Conservation (phyloP, 768 basidiomycete species). For the Trametes maxima region DNA sequence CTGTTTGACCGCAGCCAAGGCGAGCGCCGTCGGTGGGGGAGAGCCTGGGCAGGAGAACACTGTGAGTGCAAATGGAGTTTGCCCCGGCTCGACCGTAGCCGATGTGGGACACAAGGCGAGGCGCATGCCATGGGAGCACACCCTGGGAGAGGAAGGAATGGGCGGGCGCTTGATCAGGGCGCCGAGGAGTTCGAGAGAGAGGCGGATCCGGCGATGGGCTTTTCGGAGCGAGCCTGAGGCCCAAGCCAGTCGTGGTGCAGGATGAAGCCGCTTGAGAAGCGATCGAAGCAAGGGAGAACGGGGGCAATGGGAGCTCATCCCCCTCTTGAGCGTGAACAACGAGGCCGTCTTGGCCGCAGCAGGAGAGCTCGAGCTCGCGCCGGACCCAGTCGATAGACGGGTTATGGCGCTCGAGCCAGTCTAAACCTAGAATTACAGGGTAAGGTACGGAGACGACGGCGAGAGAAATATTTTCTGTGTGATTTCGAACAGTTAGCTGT, state of each 20-base stretch:
- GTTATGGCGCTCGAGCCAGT: slow-evolving; percentile 42
- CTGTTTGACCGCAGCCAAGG: slow-evolving; percentile 2
- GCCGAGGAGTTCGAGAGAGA: too few relatives aligned
- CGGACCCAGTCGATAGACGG: slow-evolving; percentile 38
- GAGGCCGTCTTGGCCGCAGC: slow-evolving; percentile 13
- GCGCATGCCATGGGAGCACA: too few relatives aligned
- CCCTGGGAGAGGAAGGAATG: too few relatives aligned
- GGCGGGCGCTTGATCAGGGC: too few relatives aligned
- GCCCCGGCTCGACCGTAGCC: too few relatives aligned
- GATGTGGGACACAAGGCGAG: too few relatives aligned
- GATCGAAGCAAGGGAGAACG: not conserved
- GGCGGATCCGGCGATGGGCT: too few relatives aligned
- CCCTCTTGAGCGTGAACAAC: not conserved
- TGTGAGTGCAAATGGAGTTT: too few relatives aligned
- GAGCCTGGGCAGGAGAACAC: slow-evolving; percentile 1
- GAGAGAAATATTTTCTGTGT: slow-evolving; percentile 33
- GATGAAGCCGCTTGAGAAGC: too few relatives aligned
- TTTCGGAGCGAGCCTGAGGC: too few relatives aligned
- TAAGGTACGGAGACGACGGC: slow-evolving; percentile 36
- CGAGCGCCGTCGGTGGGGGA: slow-evolving; percentile 2
- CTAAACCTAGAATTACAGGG: slow-evolving; percentile 41
- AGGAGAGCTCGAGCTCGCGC: slow-evolving; percentile 31
- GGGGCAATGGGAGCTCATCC: not conserved
- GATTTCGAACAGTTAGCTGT: slow-evolving; percentile 28
- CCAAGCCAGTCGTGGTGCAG: too few relatives aligned